Evolutionary conservation across 495 filamentous ascomycete genomes (phyloP), one percentile per base, ranked within the genome.

Genomic region (Penicillium dipodomyicola): DNA sequence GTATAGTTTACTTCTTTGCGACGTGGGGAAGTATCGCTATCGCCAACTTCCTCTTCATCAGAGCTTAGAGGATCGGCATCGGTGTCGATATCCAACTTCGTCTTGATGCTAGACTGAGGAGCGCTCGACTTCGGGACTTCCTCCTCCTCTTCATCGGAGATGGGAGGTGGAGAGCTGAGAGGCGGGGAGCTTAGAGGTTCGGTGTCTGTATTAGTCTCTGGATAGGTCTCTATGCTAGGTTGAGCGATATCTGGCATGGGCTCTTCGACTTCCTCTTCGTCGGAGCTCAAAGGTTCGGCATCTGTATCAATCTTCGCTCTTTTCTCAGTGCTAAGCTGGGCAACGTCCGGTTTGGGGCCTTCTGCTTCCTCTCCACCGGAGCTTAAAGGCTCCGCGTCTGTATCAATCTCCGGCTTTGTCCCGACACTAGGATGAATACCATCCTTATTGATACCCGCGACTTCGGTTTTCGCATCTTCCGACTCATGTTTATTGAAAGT

Each of bases 341-440:
- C 15, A 23, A 29, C 15, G 7, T 45, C 17, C 8, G 5, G 11
- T n/a, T 29, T 27, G 22, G 12, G 2, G 5, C 15, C 23, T n/a
- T 19, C 15, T 6, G 12, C 40, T 41, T 49, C 56, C 7, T 63
- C 63, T 10, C 61, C 64, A 6, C 51, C 53, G 5, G 46, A 46
- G 56, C 19, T 62, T 49, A 67, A n/a, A 1, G 73, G 73, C 19
- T 68, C 62, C 33, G 65, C 70, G 32, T 72, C 63, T 12, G 60
- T 69, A 12, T 56, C 62, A 5, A 61, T 58, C 29, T 70, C 67
- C 3, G 33, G 48, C 22, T 41, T 43, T 15, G 43, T 20, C 23
- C 32, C 25, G 23, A 23, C 23, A 29, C 12, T 27, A 2, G 20
- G 14, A 17, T 57, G 35, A 17, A 22, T 2, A 27, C 15, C n/a